Percentiles rank a stretch among this genome's conserved stretches.
Evolutionary conservation across 2,329 filamentous ascomycete genomes (phyloP).

Genomic region (Cytospora schulzeri): DNA sequence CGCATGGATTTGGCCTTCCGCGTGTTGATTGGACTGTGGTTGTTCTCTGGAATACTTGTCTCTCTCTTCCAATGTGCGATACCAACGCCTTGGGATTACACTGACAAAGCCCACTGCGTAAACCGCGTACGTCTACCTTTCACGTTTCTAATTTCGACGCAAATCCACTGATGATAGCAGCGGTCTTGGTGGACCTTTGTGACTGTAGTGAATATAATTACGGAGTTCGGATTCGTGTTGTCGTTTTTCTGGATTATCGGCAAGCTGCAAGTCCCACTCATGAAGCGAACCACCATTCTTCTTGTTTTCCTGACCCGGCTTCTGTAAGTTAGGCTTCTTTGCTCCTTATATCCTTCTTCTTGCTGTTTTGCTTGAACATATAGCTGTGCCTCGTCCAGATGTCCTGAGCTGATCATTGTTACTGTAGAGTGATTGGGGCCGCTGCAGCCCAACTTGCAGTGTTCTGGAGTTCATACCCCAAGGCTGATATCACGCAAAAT

Average conservation of each 20-base stretch:
- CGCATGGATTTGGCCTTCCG: constrained; percentile 8
- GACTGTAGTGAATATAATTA: neutral
- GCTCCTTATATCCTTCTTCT: too few relatives aligned
- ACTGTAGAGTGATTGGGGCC: neutral
- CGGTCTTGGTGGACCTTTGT: constrained; percentile 11
- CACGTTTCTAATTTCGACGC: neutral
- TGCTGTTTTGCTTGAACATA: too few relatives aligned
- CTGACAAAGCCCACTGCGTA: neutral
- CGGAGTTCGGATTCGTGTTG: constrained; percentile 7
- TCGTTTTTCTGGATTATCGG: constrained; percentile 12
- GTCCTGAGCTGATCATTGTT: neutral
- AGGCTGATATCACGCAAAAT: neutral
- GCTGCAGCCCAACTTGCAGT: constrained; percentile 10
- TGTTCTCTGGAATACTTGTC: neutral
- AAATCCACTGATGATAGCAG: neutral
- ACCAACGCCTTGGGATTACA: constrained; percentile 4
- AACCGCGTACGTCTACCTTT: neutral
- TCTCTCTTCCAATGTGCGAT: constrained; percentile 8
- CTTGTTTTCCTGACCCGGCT: constrained; percentile 5
- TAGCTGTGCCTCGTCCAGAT: too few relatives aligned
- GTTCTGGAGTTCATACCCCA: neutral
- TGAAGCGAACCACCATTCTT: constrained; percentile 1
- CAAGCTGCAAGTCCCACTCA: neutral
- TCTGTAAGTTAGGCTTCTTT: neutral
- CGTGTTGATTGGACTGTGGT: constrained; percentile 3